Evolutionary conservation across 768 basidiomycete genomes (phyloP).

Genomic region (Naematelia aurantialba): DNA sequence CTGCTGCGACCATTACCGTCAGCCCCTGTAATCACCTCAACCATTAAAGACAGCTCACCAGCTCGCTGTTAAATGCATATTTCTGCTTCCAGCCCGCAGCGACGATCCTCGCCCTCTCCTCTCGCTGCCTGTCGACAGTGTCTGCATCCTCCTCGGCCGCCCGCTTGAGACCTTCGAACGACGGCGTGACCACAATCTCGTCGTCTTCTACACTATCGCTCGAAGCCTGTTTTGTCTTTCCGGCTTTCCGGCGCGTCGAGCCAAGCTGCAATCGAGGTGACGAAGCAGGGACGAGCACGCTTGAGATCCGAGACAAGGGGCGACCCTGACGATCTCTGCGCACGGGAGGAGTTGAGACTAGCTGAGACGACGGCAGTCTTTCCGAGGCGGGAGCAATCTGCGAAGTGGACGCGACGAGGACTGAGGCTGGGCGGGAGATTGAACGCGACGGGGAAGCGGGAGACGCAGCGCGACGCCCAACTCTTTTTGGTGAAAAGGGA

Average conservation of each 20-base stretch:
- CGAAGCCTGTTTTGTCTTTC: neutral
- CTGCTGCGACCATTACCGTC: neutral
- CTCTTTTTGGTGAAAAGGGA: neutral
- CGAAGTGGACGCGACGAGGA: neutral
- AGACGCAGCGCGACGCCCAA: neutral
- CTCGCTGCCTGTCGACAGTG: conserved; percentile 9
- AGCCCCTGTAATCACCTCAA: too few relatives aligned
- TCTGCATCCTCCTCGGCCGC: conserved; percentile 22
- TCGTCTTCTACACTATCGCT: conserved; percentile 33
- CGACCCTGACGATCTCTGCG: neutral
- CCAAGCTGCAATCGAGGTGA: neutral
- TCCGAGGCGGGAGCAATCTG: neutral
- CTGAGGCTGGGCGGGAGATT: neutral
- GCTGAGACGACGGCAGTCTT: neutral
- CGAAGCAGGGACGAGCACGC: neutral
- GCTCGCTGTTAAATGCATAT: conserved; percentile 19
- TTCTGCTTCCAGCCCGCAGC: conserved; percentile 33
- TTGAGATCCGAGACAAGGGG: conserved; percentile 5
- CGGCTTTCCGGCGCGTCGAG: neutral
- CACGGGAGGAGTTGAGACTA: neutral
- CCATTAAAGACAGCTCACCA: neutral
- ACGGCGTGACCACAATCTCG: conserved; percentile 25
- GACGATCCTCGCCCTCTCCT: conserved; percentile 27
- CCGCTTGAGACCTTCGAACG: conserved; percentile 2
- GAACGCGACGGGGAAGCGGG: neutral